phyloP scores from a whole-genome alignment of 2,329 filamentous ascomycete genomes.

The Pyricularia pennisetigena region DNA sequence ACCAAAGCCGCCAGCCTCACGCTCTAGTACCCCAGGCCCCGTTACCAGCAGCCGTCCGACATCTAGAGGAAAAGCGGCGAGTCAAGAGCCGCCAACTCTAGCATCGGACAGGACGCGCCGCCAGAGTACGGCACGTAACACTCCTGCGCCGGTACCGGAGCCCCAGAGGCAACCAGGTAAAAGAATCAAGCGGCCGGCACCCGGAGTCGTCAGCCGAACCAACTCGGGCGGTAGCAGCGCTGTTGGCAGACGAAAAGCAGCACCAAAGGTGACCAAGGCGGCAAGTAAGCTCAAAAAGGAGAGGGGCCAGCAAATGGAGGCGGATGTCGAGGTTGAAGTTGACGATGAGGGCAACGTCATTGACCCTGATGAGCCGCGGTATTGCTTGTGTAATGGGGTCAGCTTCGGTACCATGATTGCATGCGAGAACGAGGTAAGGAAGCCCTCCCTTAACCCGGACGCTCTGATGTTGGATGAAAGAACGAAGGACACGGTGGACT shows the following conservation, averaged over 20 bases:
- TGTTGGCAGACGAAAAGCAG: conserved; percentile 61
- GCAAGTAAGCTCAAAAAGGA: conserved; percentile 28
- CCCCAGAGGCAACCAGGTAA: conserved; percentile 27
- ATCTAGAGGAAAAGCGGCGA: conserved; percentile 42
- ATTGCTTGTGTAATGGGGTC: conserved; percentile 71
- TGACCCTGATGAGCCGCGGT: conserved; percentile 65
- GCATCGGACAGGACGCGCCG: conserved; percentile 44
- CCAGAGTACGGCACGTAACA: conserved; percentile 46
- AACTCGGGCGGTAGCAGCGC: conserved; percentile 54
- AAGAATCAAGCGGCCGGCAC: conserved; percentile 60
- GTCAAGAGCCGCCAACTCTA: conserved; percentile 40
- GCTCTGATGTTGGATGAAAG: background rate
- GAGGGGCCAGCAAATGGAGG: conserved; percentile 31
- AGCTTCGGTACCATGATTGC: conserved; percentile 78
- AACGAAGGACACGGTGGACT: background rate
- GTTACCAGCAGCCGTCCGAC: conserved; percentile 32
- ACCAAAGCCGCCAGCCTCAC: conserved; percentile 10
- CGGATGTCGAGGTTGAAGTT: conserved; percentile 46
- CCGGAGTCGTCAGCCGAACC: conserved; percentile 58
- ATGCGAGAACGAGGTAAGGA: conserved; percentile 57
- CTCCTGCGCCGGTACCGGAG: conserved; percentile 38
- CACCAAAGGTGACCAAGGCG: conserved; percentile 52
- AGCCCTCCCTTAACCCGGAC: conserved; percentile 38
- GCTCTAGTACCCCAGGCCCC: conserved; percentile 15
- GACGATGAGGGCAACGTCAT: conserved; percentile 61